Evolutionary conservation across 2,329 filamentous ascomycete genomes (phyloP).

Genomic region (Nigrospora sphaerica): DNA sequence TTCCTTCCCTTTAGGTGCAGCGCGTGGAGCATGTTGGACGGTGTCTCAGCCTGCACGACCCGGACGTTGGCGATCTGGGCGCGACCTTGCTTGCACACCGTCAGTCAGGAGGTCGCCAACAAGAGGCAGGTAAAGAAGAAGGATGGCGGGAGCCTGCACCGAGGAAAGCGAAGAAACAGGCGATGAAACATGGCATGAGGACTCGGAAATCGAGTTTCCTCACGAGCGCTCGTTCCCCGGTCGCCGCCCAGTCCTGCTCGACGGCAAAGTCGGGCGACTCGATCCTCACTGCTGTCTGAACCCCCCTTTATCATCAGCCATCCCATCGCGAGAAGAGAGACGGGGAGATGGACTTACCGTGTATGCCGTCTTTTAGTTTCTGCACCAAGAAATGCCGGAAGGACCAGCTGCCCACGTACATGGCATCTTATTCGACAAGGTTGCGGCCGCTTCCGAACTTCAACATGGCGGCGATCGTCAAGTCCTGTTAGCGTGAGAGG

Average conservation of each 20-base stretch:
- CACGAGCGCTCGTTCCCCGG: background rate
- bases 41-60: background rate
- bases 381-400: background rate
- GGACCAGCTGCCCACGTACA: background rate
- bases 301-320: background rate
- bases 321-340: no score
- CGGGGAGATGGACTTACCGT: background rate
- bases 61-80: background rate
- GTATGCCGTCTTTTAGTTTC: background rate
- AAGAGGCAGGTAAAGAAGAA: background rate
- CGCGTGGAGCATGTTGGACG: background rate
- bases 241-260: background rate
- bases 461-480: background rate
- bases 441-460: background rate
- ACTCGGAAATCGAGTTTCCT: slow-evolving; percentile 1
- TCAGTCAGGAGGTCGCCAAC: no score
- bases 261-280: background rate
- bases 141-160: background rate
- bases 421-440: background rate
- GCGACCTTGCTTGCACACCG: background rate
- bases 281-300: background rate
- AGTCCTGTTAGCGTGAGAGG: no score
- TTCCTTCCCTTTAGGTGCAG: background rate
- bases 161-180: background rate
- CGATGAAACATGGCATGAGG: background rate